Percentiles rank a stretch among this genome's conserved stretches.
phyloP scores from a whole-genome alignment of 2,329 filamentous ascomycete genomes.

The Monilinia fructicola region DNA sequence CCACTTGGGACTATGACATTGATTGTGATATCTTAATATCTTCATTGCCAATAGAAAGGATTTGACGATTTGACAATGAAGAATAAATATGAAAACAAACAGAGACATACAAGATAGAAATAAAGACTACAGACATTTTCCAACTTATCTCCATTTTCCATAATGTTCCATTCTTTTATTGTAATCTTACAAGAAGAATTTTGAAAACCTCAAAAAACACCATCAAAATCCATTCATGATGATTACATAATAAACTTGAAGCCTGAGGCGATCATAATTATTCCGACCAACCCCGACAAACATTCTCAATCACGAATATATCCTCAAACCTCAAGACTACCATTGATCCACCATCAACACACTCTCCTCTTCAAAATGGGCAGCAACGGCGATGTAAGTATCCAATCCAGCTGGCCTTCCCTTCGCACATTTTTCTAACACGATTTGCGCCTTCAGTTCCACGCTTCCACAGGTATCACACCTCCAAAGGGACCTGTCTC shows the following conservation, averaged over 20 bases:
- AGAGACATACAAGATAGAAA: too few species aligned
- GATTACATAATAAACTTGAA: neutral
- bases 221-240: neutral
- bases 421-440: neutral
- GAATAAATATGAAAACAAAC: too few species aligned
- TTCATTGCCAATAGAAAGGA: too few species aligned
- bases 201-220: too few species aligned
- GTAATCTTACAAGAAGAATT: too few species aligned
- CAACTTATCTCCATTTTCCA: too few species aligned
- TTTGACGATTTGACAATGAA: too few species aligned
- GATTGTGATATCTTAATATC: neutral
- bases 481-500: slow-evolving; percentile 22
- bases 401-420: neutral
- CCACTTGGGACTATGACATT: neutral
- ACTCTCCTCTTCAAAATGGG: slow-evolving; percentile 17
- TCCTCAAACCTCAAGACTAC: slow-evolving; percentile 15
- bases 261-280: slow-evolving; percentile 12
- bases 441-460: slow-evolving; percentile 25
- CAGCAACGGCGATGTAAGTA: slow-evolving; percentile 18
- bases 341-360: slow-evolving; percentile 13
- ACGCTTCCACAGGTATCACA: slow-evolving; percentile 30
- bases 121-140: too few species aligned
- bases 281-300: slow-evolving; percentile 23
- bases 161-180: too few species aligned
- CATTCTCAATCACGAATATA: slow-evolving; percentile 22